Evolutionary conservation across 108 stramenopile genomes (phyloP).

Genomic region (Nitzschia sp.): DNA sequence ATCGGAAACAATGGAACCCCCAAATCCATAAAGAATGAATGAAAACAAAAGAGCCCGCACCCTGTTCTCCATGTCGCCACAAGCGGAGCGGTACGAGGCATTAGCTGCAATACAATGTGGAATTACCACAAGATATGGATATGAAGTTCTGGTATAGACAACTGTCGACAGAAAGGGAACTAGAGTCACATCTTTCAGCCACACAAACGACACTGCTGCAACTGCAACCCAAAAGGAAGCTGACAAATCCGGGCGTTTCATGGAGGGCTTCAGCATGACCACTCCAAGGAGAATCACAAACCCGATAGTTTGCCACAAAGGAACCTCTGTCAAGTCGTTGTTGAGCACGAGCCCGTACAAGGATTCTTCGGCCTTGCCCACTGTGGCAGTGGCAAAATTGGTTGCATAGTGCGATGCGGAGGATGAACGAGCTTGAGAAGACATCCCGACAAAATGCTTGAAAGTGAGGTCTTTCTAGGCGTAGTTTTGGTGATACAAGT

Average conservation of each 20-base stretch:
- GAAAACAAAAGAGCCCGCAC: constrained; percentile 17
- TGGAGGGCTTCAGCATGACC: constrained; percentile 20
- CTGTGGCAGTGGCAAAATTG: constrained; percentile 4
- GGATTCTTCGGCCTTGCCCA: background rate
- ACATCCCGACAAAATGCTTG: background rate
- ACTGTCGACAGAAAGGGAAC: constrained; percentile 30
- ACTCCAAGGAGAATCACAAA: constrained; percentile 10
- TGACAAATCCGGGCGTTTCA: background rate
- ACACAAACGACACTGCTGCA: constrained; percentile 7
- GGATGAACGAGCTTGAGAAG: constrained; percentile 9
- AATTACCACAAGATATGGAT: constrained; percentile 34
- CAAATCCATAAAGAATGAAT: constrained; percentile 40
- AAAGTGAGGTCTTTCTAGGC: too few relatives aligned
- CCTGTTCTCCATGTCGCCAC: constrained; percentile 18
- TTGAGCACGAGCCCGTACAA: constrained; percentile 15
- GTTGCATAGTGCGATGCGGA: constrained; percentile 21
- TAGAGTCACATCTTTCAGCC: constrained; percentile 15
- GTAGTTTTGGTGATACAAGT: too few relatives aligned
- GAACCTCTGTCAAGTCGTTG: constrained; percentile 22
- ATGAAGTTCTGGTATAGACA: constrained; percentile 26
- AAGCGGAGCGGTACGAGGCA: constrained; percentile 25
- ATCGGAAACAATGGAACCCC: constrained; percentile 42
- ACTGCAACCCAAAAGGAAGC: constrained; percentile 20
- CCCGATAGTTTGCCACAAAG: background rate
- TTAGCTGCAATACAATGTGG: constrained; percentile 32